Evolutionary conservation across 2,329 filamentous ascomycete genomes (phyloP).

Genomic region (Stagonosporopsis tanaceti): DNA sequence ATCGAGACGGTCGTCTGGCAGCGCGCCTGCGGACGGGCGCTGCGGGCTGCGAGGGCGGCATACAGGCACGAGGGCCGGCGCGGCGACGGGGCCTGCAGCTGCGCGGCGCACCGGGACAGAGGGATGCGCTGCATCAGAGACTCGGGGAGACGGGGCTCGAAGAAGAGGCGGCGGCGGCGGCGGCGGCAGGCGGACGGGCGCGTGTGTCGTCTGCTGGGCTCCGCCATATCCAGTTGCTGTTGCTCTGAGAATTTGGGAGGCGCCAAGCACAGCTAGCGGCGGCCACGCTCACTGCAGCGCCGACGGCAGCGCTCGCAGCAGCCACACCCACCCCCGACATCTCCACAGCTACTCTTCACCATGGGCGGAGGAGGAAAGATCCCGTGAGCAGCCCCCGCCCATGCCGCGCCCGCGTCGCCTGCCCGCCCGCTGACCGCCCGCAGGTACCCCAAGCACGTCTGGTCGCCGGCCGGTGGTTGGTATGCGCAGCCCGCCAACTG

Average conservation of each 20-base stretch:
- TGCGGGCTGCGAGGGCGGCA: constrained; percentile 24
- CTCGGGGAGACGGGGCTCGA: constrained; percentile 1
- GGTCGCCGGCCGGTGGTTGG: constrained; percentile 98
- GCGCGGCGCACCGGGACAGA: constrained; percentile 66
- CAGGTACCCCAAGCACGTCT: constrained; percentile 98
- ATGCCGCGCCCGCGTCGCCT: constrained; percentile 18
- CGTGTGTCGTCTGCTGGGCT: constrained; percentile 4
- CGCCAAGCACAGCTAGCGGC: constrained; percentile 15
- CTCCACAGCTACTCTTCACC: constrained; percentile 66
- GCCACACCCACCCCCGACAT: constrained; percentile 16
- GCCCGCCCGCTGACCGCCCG: constrained; percentile 29
- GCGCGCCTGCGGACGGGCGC: neutral
- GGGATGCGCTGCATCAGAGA: constrained; percentile 68
- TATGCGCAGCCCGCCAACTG: constrained; percentile 95
- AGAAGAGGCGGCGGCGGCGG: constrained; percentile 25
- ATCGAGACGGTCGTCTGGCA: constrained; percentile 10
- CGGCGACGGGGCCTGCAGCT: constrained; percentile 64
- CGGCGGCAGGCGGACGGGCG: constrained; percentile 5
- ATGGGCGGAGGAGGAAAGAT: constrained; percentile 72
- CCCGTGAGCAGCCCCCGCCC: constrained; percentile 58
- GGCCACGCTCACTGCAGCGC: constrained; percentile 6
- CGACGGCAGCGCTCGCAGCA: constrained; percentile 8
- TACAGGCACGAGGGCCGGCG: constrained; percentile 48
- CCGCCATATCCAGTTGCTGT: neutral
- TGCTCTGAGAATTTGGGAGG: constrained; percentile 21